Evolutionary conservation across 495 filamentous ascomycete species (phyloP), one percentile per base, ranked within the genome.

Genomic region (Neurospora sp.): DNA sequence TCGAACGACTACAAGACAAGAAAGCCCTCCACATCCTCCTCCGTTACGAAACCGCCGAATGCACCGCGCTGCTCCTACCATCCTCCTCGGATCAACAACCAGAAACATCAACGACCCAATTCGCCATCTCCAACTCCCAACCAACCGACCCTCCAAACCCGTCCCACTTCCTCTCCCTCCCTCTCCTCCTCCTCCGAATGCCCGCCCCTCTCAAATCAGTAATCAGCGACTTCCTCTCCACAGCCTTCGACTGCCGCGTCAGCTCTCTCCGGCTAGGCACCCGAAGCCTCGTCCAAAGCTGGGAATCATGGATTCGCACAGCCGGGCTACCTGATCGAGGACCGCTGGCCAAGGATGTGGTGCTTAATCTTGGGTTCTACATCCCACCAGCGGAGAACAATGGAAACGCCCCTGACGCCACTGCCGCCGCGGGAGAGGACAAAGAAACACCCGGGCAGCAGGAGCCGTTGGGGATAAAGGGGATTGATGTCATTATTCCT

Each of bases 191-290:
- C 12, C 76, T 84, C 20, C 81, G 85, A 27, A 86, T 87, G 84
- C 84, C 85, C 1, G 77, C 78, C 0, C 77, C 83, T 1, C 76
- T 86, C 7, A 86, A 85, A 73, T 20, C 73, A 10, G 75, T 82
- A 8, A 38, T 87, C 2, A 23, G 75, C n/a, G 81, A 83, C n/a
- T 87, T 85, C 62, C 75, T 87, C n/a, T 78, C 81, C 0, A 81
- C 73, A 23, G 76, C 80, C 4, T 87, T 86, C 70, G 85, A 87
- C 79, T 85, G 84, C 71, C 84, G 84, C 62, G 78, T 85, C 44
- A 84, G 78, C 38, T 18, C 54, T 2, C 76, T 85, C 18, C 76
- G 79, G 11, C 73, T 86, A 9, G 84, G 85, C 11, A 87, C 84
- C 1, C 77, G 81, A 69, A 83, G 81, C 3, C 75, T 87, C 11